These are phyloP conservation scores for Haplosporangium gracile DNA, from an alignment of 192 early-diverging fungal species.

Conservation along the genomic window DNA sequence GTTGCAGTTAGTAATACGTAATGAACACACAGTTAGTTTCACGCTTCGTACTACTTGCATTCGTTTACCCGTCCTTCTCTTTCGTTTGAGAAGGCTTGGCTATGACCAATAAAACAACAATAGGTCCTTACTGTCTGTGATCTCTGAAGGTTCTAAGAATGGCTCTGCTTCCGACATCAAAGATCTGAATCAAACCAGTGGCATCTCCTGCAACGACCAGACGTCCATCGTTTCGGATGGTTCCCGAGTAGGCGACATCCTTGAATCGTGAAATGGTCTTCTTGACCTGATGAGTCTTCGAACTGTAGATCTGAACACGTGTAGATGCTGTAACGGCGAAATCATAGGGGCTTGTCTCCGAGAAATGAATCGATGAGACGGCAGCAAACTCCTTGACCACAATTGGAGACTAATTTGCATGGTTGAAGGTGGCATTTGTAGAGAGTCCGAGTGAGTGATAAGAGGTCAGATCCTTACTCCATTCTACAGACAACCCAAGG, in stretches of 20 bases:
- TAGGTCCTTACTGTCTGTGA: conserved; percentile 64
- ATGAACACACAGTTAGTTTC: not conserved
- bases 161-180: conserved; percentile 75
- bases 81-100: not conserved
- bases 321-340: conserved; percentile 93
- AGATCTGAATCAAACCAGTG: conserved; percentile 87
- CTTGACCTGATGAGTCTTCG: conserved; percentile 85
- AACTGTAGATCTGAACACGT: conserved; percentile 92
- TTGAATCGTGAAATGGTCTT: conserved; percentile 95
- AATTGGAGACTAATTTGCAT: conserved; percentile 76
- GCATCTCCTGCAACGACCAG: conserved; percentile 95
- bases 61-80: not conserved
- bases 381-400: conserved; percentile 90
- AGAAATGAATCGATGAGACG: conserved; percentile 87
- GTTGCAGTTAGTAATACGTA: not conserved
- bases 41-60: no score
- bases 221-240: conserved; percentile 88
- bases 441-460: not conserved
- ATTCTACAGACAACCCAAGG: not conserved
- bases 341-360: conserved; percentile 83
- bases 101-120: not conserved
- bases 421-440: not conserved
- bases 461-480: not conserved
- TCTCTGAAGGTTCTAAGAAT: conserved; percentile 74
- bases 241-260: conserved; percentile 86